Conservation (phyloP, 2,329 filamentous ascomycete species). For the Tolypocladium endophyticum region DNA sequence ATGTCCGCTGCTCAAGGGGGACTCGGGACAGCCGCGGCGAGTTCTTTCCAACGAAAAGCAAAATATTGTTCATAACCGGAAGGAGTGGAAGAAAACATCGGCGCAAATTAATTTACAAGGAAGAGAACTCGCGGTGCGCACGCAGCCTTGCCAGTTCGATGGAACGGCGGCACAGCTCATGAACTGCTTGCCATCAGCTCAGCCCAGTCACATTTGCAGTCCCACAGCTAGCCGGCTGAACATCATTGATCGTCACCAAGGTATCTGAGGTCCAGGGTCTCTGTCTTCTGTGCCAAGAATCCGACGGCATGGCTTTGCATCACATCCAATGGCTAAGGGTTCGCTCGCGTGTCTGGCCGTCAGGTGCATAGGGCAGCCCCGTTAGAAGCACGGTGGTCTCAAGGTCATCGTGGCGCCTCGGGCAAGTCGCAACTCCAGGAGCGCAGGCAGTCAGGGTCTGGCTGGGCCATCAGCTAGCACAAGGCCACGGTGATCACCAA, state of each 20-base stretch:
- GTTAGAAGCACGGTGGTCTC: background rate
- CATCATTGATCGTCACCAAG: slow-evolving; percentile 4
- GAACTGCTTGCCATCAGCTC: background rate
- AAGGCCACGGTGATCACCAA: slow-evolving; percentile 6
- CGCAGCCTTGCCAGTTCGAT: background rate
- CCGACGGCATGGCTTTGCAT: slow-evolving; percentile 1
- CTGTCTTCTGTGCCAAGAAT: background rate
- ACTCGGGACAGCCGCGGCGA: background rate
- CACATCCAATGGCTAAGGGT: slow-evolving; percentile 1
- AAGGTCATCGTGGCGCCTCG: background rate
- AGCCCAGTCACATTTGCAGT: background rate
- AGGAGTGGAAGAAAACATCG: background rate
- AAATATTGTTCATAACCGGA: background rate
- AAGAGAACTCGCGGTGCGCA: background rate
- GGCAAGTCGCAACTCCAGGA: slow-evolving; percentile 3
- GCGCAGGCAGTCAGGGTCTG: slow-evolving; percentile 7
- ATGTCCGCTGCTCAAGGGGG: background rate
- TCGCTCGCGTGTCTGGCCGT: background rate
- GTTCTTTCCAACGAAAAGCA: background rate
- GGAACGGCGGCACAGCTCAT: background rate
- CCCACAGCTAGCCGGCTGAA: slow-evolving; percentile 4
- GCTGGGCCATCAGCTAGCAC: slow-evolving; percentile 11
- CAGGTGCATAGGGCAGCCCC: background rate
- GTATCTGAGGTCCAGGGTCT: background rate
- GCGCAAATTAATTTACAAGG: background rate